Evolutionary conservation across 441 rosid species (phyloP), one percentile per base, ranked within the genome.

Genomic region (Adansonia grandidieri): DNA sequence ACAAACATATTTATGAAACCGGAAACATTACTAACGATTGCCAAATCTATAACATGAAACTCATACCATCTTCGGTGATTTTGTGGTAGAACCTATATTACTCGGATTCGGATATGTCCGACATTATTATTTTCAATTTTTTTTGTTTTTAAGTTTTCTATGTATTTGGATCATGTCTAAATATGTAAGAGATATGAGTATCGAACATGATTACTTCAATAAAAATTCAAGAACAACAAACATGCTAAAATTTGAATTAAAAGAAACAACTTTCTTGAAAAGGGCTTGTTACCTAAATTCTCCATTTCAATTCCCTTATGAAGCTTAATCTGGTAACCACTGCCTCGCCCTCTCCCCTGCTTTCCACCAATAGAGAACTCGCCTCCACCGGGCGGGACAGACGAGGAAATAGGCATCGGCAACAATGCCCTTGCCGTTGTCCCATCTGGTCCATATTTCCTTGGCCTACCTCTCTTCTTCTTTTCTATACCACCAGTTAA

Each of bases 381-480:
- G 69, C 89, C 89, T 2, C 89, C 87, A 0, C 79, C 83, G 40
- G 91, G 87, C 0, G 92, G 92, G 53, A 84, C 86, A 0, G 97
- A 87, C 61, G 95, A 83, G 9, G 98, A 93, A 73, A 94, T 85
- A 1, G 94, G 95, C 85, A 86, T 84, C 2, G 95, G 95, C 8
- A 93, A 92, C 80, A 88, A 82, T 60, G 95, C 82, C 82, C 84
- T 76, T 4, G 87, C 81, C 37, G 82, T 78, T 4, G 90, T 56
- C 60, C 95, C 98, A 76, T 94, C 97, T 2, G 94, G 90, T 62
- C 91, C 97, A 78, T 95, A 91, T 83, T 95, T 95, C 87, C 99
- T 88, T 32, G 99, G 98, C 74, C 96, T 89, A 40, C 98, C 99
- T 57, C 99, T 89, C 90, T 89, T 93, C 89, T 95, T 95, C 94